Conservation (phyloP, 306 rosid species). For the Vigna radiata region DNA sequence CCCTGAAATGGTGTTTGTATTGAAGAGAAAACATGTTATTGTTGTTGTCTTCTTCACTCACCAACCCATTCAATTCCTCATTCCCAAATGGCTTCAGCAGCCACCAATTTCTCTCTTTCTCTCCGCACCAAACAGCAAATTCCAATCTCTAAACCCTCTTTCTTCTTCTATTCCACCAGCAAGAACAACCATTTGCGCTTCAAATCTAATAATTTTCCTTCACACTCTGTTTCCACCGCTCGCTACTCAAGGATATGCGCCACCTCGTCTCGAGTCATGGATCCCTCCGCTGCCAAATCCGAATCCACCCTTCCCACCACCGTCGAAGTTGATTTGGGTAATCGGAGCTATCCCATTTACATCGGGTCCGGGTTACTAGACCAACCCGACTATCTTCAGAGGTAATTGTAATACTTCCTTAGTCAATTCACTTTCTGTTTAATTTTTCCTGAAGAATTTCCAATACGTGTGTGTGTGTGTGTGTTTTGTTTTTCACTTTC, state of each 20-base stretch:
- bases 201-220: constrained; percentile 26
- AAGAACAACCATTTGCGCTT: constrained; percentile 35
- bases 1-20: neutral
- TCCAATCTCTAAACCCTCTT: constrained; percentile 39
- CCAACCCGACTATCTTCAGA: constrained; percentile 76
- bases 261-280: constrained; percentile 70
- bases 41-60: constrained; percentile 29
- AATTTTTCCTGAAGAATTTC: neutral
- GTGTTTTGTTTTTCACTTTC: neutral
- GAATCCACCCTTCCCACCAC: constrained; percentile 47
- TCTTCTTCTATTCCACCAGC: constrained; percentile 21
- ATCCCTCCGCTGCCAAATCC: constrained; percentile 54
- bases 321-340: constrained; percentile 87
- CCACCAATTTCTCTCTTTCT: constrained; percentile 53
- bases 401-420: constrained; percentile 49
- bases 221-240: constrained; percentile 26
- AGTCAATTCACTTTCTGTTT: neutral
- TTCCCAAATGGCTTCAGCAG: constrained; percentile 63
- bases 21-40: neutral
- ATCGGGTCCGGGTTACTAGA: constrained; percentile 85
- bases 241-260: constrained; percentile 56
- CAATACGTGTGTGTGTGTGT: neutral
- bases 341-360: constrained; percentile 93
- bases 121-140: constrained; percentile 51
- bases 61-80: constrained; percentile 41